Conservation (phyloP, 2,329 filamentous ascomycete genomes). For the Claviceps sp. region DNA sequence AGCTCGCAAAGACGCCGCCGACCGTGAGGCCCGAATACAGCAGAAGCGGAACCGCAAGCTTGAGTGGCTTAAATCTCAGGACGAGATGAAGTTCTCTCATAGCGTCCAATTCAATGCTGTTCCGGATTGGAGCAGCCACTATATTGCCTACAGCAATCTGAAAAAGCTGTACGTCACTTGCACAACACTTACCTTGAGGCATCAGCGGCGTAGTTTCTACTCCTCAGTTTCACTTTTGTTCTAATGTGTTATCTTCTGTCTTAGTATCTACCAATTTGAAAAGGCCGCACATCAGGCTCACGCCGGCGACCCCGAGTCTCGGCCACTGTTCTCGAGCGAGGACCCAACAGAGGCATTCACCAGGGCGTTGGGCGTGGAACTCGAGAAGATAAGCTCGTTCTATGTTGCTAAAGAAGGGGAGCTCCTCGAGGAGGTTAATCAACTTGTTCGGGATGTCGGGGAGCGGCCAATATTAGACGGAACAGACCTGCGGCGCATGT, state of each 20-base stretch:
- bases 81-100: slow-evolving; percentile 99
- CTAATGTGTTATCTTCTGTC: background rate
- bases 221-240: background rate
- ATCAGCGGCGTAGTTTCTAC: background rate
- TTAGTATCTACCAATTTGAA: slow-evolving; percentile 87
- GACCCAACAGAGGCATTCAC: slow-evolving; percentile 75
- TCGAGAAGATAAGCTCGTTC: slow-evolving; percentile 90
- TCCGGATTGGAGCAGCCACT: slow-evolving; percentile 97
- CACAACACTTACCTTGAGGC: background rate
- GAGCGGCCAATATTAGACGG: slow-evolving; percentile 42
- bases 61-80: slow-evolving; percentile 54
- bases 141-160: slow-evolving; percentile 95
- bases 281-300: slow-evolving; percentile 58
- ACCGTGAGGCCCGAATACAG: slow-evolving; percentile 20
- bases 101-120: slow-evolving; percentile 99
- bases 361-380: slow-evolving; percentile 69
- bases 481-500: slow-evolving; percentile 21
- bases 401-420: slow-evolving; percentile 83
- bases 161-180: slow-evolving; percentile 75
- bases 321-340: slow-evolving; percentile 61
- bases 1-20: slow-evolving; percentile 15
- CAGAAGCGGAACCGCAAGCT: slow-evolving; percentile 49
- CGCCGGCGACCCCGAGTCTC: slow-evolving; percentile 62
- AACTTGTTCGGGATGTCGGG: slow-evolving; percentile 62
- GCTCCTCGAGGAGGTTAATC: slow-evolving; percentile 66